Conservation (phyloP, 352 stramenopile genomes). For the Pythium sukuiense region DNA sequence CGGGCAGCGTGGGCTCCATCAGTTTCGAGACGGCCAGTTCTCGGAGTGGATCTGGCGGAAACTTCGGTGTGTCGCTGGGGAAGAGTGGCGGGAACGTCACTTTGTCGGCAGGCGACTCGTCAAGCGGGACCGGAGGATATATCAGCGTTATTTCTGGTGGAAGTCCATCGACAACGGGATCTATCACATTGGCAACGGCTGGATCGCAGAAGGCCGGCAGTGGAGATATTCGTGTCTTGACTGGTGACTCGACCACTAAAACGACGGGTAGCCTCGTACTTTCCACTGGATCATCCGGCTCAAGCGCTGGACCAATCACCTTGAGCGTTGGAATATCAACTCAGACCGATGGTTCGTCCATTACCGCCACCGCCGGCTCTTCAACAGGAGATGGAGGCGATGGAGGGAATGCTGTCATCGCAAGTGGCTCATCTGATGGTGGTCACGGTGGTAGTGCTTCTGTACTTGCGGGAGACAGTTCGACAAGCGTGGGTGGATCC, state of each 20-base stretch:
- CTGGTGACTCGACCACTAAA: conserved; percentile 8
- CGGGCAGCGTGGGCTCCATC: conserved; percentile 24
- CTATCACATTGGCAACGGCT: conserved; percentile 6
- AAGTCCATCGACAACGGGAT: conserved; percentile 4
- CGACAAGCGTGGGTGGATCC: conserved; percentile 31
- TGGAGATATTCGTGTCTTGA: conserved; percentile 8
- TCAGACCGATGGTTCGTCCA: neutral
- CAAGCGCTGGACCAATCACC: conserved; percentile 12
- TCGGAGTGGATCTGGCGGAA: conserved; percentile 11
- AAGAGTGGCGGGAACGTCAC: conserved; percentile 27
- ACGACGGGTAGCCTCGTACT: neutral
- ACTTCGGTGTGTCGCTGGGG: conserved; percentile 21
- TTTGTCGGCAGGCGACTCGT: conserved; percentile 18
- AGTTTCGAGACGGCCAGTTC: conserved; percentile 17
- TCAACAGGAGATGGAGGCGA: conserved; percentile 7
- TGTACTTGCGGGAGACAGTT: conserved; percentile 30
- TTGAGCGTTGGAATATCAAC: conserved; percentile 12
- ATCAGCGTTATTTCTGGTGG: conserved; percentile 13
- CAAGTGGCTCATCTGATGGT: conserved; percentile 25
- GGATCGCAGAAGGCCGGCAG: conserved; percentile 1
- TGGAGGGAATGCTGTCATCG: conserved; percentile 36
- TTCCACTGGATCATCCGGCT: conserved; percentile 13
- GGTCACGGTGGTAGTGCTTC: conserved; percentile 29
- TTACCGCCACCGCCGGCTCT: conserved; percentile 1
- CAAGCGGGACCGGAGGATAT: conserved; percentile 8